Conservation (phyloP, 2,329 filamentous ascomycete genomes). For the Fusarium beomiforme region DNA sequence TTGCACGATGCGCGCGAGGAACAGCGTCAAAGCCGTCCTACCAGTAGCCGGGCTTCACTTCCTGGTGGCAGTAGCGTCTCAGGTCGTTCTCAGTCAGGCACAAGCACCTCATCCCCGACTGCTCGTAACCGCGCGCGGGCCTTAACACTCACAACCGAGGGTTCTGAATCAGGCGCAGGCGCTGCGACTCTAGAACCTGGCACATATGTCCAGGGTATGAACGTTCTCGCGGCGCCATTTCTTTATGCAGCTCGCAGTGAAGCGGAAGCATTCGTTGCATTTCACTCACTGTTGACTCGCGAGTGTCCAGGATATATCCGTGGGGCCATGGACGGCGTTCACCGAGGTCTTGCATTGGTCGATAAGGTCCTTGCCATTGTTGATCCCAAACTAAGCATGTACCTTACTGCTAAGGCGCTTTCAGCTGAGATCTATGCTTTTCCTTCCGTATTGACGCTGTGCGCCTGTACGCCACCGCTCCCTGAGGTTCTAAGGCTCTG, state of each 20-base stretch:
- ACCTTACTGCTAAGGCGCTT: constrained; percentile 86
- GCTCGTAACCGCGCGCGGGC: constrained; percentile 65
- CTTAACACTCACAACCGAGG: constrained; percentile 69
- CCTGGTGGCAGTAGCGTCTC: constrained; percentile 48
- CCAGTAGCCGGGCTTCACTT: constrained; percentile 51
- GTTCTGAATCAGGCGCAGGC: constrained; percentile 67
- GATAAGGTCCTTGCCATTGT: constrained; percentile 93
- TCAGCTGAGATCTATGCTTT: constrained; percentile 97
- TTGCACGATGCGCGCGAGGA: constrained; percentile 80
- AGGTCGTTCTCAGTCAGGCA: constrained; percentile 49
- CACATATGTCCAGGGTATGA: constrained; percentile 98
- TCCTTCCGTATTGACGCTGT: constrained; percentile 91
- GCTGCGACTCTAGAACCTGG: constrained; percentile 71
- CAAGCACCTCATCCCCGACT: constrained; percentile 55
- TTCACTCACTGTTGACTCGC: constrained; percentile 84
- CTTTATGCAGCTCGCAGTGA: constrained; percentile 94
- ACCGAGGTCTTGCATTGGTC: constrained; percentile 88
- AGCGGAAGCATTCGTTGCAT: constrained; percentile 91
- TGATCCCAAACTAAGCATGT: constrained; percentile 85
- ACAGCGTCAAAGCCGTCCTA: constrained; percentile 51
- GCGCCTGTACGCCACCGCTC: constrained; percentile 92
- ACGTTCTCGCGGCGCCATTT: constrained; percentile 94
- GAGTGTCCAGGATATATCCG: constrained; percentile 95
- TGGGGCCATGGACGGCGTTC: constrained; percentile 96
- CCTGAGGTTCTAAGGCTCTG: constrained; percentile 93